Evolutionary conservation across 192 early-diverging fungal species (phyloP).

Genomic region (Thamnidium elegans): DNA sequence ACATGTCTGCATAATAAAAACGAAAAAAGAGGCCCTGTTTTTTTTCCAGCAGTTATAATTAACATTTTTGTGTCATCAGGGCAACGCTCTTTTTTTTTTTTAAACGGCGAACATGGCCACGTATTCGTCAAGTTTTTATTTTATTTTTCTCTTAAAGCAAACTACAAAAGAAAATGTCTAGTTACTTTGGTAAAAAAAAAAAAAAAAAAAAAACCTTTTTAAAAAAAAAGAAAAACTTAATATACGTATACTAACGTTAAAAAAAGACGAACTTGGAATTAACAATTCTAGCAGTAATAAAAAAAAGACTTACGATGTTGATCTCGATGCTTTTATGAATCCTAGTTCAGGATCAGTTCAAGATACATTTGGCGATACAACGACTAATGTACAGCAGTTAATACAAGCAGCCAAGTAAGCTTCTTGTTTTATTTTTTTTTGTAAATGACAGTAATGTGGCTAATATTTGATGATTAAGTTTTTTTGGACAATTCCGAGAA

Average conservation of each 20-base stretch:
- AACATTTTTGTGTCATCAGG: too few species aligned
- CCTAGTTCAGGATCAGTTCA: constrained; percentile 11
- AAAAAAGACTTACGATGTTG: constrained; percentile 22
- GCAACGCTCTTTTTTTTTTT: too few species aligned
- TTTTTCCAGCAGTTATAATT: too few species aligned
- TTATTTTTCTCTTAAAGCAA: constrained; percentile 52
- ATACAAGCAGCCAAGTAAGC: constrained; percentile 25
- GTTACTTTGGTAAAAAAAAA: constrained; percentile 56
- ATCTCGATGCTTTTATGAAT: constrained; percentile 33
- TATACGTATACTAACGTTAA: constrained; percentile 18
- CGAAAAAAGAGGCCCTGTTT: too few species aligned
- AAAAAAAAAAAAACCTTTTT: too few species aligned
- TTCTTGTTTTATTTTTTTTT: neutral
- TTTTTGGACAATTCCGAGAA: constrained; percentile 25
- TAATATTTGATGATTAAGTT: constrained; percentile 9
- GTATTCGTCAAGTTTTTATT: too few species aligned
- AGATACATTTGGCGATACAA: neutral
- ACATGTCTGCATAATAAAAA: too few species aligned
- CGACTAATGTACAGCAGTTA: constrained; percentile 7
- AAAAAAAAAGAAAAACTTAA: constrained; percentile 44
- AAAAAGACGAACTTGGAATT: constrained; percentile 7
- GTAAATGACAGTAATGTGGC: neutral
- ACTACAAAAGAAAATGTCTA: constrained; percentile 66
- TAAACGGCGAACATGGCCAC: too few species aligned
- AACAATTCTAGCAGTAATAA: neutral